Percentiles rank a stretch among this genome's conserved stretches.
Evolutionary conservation across 2,329 filamentous ascomycete genomes (phyloP).

Genomic region (Pseudogymnoascus pannorum): DNA sequence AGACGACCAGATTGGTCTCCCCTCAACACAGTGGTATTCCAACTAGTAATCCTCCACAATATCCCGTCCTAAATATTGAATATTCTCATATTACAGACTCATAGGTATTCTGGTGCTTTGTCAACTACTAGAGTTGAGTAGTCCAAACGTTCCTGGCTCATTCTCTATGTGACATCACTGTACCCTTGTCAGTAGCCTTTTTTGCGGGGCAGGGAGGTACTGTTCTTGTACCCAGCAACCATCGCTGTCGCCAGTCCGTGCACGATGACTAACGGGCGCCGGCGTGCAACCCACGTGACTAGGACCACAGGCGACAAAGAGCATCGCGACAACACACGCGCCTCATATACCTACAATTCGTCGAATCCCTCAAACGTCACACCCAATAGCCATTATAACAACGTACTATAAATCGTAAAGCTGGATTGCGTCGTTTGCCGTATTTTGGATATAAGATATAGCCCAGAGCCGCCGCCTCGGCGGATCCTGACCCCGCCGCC

Average conservation of each 20-base stretch:
- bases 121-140: neutral
- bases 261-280: neutral
- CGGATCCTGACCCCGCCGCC: constrained; percentile 8
- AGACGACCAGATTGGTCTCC: neutral
- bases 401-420: neutral
- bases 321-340: constrained; percentile 3
- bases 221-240: neutral
- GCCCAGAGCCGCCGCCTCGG: neutral
- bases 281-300: neutral
- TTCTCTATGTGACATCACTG: neutral
- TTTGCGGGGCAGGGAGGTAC: neutral
- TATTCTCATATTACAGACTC: neutral
- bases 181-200: neutral
- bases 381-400: neutral
- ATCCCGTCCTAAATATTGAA: neutral
- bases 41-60: neutral
- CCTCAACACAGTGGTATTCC: neutral
- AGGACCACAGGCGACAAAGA: constrained; percentile 4
- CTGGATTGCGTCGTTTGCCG: neutral
- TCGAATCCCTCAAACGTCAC: neutral
- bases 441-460: neutral
- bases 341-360: neutral
- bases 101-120: neutral
- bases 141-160: neutral
- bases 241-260: neutral